Evolutionary conservation across 2,329 filamentous ascomycete species (phyloP).

Genomic region (Daldinia sp.): DNA sequence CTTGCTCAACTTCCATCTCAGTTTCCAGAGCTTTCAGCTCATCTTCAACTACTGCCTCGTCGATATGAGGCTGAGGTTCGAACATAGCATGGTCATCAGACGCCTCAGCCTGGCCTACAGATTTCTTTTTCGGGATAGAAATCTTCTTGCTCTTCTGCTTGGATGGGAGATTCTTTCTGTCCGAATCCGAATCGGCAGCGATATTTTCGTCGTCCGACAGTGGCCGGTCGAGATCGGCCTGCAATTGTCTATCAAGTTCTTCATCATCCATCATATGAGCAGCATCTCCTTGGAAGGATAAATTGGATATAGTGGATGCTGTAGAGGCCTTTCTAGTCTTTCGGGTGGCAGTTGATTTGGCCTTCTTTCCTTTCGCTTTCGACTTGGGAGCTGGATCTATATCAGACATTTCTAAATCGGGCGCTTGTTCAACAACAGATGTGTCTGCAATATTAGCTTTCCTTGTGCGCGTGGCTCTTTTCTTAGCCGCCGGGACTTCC

Average conservation of each 20-base stretch:
- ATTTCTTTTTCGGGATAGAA: conserved; percentile 46
- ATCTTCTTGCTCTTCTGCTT: conserved; percentile 51
- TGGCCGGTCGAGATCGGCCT: conserved; percentile 72
- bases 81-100: conserved; percentile 64
- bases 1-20: conserved; percentile 60
- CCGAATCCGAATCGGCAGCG: conserved; percentile 60
- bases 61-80: conserved; percentile 60
- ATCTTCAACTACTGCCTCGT: conserved; percentile 64
- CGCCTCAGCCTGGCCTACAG: conserved; percentile 49
- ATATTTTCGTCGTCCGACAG: conserved; percentile 66
- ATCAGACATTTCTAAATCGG: conserved; percentile 58
- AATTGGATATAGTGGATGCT: conserved; percentile 60
- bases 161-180: conserved; percentile 54
- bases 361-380: conserved; percentile 59
- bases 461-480: conserved; percentile 65
- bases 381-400: conserved; percentile 45
- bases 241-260: conserved; percentile 74
- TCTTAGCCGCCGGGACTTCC: conserved; percentile 68
- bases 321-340: conserved; percentile 62
- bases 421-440: conserved; percentile 55
- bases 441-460: conserved; percentile 60
- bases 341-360: conserved; percentile 58
- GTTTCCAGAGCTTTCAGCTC: conserved; percentile 64
- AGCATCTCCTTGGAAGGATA: conserved; percentile 53
- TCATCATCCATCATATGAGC: conserved; percentile 67